Evolutionary conservation across 805 yeast genomes (phyloP).

Genomic region (Candida cerambycidarum): DNA sequence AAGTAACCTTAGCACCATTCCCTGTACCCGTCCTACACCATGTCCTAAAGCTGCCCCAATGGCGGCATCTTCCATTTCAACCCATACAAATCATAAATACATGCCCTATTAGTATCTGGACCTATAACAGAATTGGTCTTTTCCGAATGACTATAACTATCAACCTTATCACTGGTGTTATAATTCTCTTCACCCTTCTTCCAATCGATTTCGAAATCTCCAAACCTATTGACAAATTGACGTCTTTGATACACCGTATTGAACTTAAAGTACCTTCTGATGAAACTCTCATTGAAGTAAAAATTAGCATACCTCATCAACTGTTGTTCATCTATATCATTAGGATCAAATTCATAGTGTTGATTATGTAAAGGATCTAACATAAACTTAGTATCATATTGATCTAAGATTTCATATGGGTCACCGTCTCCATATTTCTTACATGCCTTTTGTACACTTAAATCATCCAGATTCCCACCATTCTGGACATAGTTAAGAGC

Average conservation of each 20-base stretch:
- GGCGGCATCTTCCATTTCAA: slow-evolving; percentile 45
- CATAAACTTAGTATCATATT: slow-evolving; percentile 21
- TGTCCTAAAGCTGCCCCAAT: slow-evolving; percentile 31
- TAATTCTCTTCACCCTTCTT: slow-evolving; percentile 17
- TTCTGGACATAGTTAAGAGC: slow-evolving; percentile 42
- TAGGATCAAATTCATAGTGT: neutral
- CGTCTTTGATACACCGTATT: slow-evolving; percentile 41
- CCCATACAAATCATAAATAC: slow-evolving; percentile 37
- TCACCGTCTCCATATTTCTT: slow-evolving; percentile 28
- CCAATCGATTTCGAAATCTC: slow-evolving; percentile 38
- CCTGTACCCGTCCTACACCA: no score
- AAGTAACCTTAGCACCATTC: no score
- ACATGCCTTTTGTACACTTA: slow-evolving; percentile 16
- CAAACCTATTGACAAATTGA: slow-evolving; percentile 42
- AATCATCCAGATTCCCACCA: slow-evolving; percentile 20
- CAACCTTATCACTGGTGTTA: slow-evolving; percentile 11
- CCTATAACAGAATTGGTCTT: slow-evolving; percentile 7
- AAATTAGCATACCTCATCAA: slow-evolving; percentile 34
- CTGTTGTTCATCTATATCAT: slow-evolving; percentile 13
- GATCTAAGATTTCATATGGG: slow-evolving; percentile 20
- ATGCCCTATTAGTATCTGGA: slow-evolving; percentile 17
- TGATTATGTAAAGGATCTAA: slow-evolving; percentile 13
- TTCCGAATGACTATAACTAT: slow-evolving; percentile 12
- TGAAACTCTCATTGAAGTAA: slow-evolving; percentile 31
- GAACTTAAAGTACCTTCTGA: slow-evolving; percentile 36